Evolutionary conservation across 1,284 basidiomycete species (phyloP).

Genomic region (Xanthoconium separans): DNA sequence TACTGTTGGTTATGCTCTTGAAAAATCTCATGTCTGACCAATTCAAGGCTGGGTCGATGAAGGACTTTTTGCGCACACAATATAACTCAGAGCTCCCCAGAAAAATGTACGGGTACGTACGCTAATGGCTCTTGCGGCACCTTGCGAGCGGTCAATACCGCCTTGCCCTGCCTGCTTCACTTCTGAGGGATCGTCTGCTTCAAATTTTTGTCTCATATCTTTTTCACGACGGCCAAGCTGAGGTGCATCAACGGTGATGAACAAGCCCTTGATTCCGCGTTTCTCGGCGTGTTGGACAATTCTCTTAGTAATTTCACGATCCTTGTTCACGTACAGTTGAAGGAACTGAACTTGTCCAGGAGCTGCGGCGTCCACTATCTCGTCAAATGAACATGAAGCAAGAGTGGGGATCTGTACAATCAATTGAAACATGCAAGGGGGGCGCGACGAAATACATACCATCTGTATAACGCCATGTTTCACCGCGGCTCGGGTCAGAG

Average conservation of each 20-base stretch:
- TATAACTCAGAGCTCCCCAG: not conserved
- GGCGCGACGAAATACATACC: constrained; percentile 42
- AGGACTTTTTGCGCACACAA: constrained; percentile 56
- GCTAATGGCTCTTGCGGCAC: constrained; percentile 92
- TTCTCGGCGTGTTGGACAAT: constrained; percentile 84
- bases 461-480: constrained; percentile 85
- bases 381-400: constrained; percentile 88
- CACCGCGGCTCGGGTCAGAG: constrained; percentile 82
- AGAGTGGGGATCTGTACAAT: constrained; percentile 77
- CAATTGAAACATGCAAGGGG: not conserved
- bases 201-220: constrained; percentile 97
- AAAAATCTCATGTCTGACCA: constrained; percentile 92
- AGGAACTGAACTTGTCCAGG: constrained; percentile 79
- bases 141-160: constrained; percentile 80
- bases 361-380: constrained; percentile 78
- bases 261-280: constrained; percentile 82
- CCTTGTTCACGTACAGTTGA: constrained; percentile 83
- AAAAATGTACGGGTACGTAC: constrained; percentile 41
- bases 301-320: constrained; percentile 77
- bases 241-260: constrained; percentile 93
- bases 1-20: constrained; percentile 84
- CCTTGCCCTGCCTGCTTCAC: constrained; percentile 54
- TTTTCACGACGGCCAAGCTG: constrained; percentile 90
- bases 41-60: constrained; percentile 87
- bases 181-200: constrained; percentile 79